Conservation (phyloP, 495 filamentous ascomycete genomes). For the Apiosordaria backusii region DNA sequence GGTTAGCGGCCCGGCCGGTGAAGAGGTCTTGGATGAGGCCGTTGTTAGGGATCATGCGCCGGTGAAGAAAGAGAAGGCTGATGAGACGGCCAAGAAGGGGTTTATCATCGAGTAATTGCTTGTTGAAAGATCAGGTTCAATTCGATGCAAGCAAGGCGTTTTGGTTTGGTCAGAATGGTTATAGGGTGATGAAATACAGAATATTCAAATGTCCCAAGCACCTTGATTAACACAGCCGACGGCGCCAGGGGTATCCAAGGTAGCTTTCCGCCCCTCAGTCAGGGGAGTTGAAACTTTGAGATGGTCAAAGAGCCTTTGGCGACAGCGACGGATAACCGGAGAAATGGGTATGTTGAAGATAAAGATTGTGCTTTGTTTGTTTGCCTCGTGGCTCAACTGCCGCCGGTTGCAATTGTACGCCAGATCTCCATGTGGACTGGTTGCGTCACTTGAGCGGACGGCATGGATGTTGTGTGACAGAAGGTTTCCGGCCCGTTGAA, state of each 20-base stretch:
- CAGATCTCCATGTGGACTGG: neutral
- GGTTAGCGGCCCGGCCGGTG: conserved; percentile 31
- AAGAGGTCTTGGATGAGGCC: conserved; percentile 27
- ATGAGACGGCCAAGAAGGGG: conserved; percentile 6
- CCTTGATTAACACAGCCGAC: neutral
- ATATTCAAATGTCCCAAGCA: neutral
- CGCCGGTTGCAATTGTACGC: neutral
- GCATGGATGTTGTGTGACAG: neutral
- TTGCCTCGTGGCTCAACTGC: neutral
- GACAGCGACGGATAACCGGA: neutral
- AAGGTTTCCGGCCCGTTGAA: neutral
- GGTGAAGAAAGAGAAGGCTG: neutral
- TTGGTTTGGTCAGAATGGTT: neutral
- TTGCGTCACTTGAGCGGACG: no score
- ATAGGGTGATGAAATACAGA: neutral
- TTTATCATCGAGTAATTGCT: neutral
- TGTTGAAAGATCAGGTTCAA: neutral
- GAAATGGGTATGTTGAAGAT: neutral
- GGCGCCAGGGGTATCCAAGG: neutral
- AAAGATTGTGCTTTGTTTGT: neutral
- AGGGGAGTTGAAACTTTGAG: neutral
- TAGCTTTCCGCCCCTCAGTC: neutral
- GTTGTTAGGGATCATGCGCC: neutral
- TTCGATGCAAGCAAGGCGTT: neutral
- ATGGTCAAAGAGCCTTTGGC: neutral